These are phyloP conservation scores for Suillus subalutaceus DNA, from an alignment of 768 basidiomycete species.

Conservation along the genomic window DNA sequence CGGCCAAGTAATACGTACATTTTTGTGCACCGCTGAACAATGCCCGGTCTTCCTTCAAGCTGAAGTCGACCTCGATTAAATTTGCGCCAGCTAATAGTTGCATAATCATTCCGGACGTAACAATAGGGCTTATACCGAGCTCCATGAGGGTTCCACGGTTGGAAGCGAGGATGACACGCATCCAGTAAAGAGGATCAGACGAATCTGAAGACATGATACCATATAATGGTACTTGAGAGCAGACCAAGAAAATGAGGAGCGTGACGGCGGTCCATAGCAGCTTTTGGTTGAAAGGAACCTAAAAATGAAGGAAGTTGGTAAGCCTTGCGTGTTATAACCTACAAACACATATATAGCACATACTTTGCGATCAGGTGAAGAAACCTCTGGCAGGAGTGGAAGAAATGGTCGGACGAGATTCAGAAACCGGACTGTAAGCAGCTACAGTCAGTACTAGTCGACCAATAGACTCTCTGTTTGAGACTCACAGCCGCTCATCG, in stretches of 20 bases:
- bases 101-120: conserved; percentile 99
- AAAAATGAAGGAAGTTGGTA: conserved; percentile 11
- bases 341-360: conserved; percentile 19
- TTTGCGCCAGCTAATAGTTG: conserved; percentile 97
- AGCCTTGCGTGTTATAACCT: conserved; percentile 8
- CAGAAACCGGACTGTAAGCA: conserved; percentile 82
- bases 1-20: conserved; percentile 53
- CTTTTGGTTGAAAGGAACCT: conserved; percentile 99
- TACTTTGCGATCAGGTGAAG: conserved; percentile 97
- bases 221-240: conserved; percentile 98
- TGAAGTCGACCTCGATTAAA: conserved; percentile 96
- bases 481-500: conserved; percentile 81
- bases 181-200: conserved; percentile 99
- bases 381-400: conserved; percentile 95
- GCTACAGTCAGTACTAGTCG: conserved; percentile 10
- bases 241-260: conserved; percentile 98
- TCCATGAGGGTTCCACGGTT: conserved; percentile 99
- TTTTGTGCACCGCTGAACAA: conserved; percentile 98
- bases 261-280: conserved; percentile 99
- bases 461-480: neutral
- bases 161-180: conserved; percentile 98
- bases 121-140: conserved; percentile 95
- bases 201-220: conserved; percentile 99
- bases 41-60: conserved; percentile 94
- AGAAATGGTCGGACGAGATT: conserved; percentile 98